A percentile compares a stretch with the other conserved stretches of the same genome.
phyloP scores from a whole-genome alignment of 169 alveolate genomes.

The Theileria annulata region DNA sequence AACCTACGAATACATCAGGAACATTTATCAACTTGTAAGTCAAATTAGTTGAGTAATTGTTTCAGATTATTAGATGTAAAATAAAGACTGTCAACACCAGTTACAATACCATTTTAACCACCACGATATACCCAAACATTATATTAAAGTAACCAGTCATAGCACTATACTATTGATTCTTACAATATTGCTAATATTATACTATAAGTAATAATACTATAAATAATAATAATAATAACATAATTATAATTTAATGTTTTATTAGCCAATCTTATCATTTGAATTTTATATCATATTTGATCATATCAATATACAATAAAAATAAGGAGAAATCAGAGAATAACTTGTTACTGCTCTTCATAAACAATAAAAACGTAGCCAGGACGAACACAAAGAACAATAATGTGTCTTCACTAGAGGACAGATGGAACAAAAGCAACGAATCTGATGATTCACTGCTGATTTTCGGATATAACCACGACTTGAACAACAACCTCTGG shows the following conservation, averaged over 20 bases:
- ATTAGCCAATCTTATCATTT: conserved; percentile 18
- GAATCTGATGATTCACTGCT: conserved; percentile 4
- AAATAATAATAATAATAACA: neutral
- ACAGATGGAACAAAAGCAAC: neutral
- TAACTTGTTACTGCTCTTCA: conserved; percentile 33
- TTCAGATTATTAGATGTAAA: conserved; percentile 10
- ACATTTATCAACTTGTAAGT: conserved; percentile 27
- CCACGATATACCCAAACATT: conserved; percentile 49
- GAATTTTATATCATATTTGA: conserved; percentile 28
- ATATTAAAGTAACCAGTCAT: neutral
- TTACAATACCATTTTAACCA: conserved; percentile 24
- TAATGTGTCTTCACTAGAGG: neutral
- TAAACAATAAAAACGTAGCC: conserved; percentile 15
- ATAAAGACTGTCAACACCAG: conserved; percentile 30
- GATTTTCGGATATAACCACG: conserved; percentile 54
- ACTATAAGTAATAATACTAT: neutral
- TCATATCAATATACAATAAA: conserved; percentile 30
- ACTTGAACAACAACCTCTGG: conserved; percentile 62
- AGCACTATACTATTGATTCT: neutral
- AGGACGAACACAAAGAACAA: neutral
- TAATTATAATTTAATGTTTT: conserved; percentile 1
- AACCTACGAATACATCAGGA: conserved; percentile 24
- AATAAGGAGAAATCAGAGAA: conserved; percentile 20
- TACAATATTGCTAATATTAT: neutral
- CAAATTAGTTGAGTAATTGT: neutral